A percentile compares a stretch with the other conserved stretches of the same genome.
These are phyloP conservation scores for Aspergillus persii DNA, from an alignment of 2,329 filamentous ascomycete genomes.

Conservation along the genomic window DNA sequence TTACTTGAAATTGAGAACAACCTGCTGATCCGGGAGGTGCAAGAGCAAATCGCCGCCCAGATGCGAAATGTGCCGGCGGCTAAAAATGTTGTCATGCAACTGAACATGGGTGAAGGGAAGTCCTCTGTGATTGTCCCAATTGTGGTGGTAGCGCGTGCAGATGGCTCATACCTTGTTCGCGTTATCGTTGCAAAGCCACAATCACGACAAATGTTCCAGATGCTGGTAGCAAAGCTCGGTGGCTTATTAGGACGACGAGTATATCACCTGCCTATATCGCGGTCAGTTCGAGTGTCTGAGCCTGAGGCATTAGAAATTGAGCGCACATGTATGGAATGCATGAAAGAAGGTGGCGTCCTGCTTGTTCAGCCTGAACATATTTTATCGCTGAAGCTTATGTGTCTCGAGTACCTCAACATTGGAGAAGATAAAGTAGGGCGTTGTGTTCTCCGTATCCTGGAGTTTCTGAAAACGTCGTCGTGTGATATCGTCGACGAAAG, in stretches of 20 bases:
- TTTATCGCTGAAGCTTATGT: conserved; percentile 54
- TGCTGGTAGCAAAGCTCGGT: conserved; percentile 46
- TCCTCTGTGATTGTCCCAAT: conserved; percentile 68
- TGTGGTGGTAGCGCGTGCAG: conserved; percentile 53
- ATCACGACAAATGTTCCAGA: conserved; percentile 54
- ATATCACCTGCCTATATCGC: conserved; percentile 48
- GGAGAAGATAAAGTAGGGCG: no score
- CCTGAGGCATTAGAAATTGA: conserved; percentile 37
- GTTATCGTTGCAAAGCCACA: conserved; percentile 63
- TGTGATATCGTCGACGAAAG: conserved; percentile 64
- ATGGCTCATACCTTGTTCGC: conserved; percentile 52
- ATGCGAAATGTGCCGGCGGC: conserved; percentile 49
- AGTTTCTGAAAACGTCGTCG: conserved; percentile 19
- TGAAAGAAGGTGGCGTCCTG: conserved; percentile 53
- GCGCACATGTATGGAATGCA: conserved; percentile 47
- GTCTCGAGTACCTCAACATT: no score
- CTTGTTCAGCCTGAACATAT: conserved; percentile 64
- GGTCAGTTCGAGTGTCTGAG: conserved; percentile 41
- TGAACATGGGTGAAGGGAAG: conserved; percentile 73
- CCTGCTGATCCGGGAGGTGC: conserved; percentile 59
- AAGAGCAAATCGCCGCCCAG: conserved; percentile 55
- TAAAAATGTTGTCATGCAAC: conserved; percentile 58
- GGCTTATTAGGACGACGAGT: conserved; percentile 45
- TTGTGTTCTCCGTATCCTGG: not conserved
- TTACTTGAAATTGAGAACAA: conserved; percentile 64